A percentile compares a stretch with the other conserved stretches of the same genome.
These are phyloP conservation scores for Fusarium multiceps DNA, from an alignment of 2,329 filamentous ascomycete species.

Conservation along the genomic window DNA sequence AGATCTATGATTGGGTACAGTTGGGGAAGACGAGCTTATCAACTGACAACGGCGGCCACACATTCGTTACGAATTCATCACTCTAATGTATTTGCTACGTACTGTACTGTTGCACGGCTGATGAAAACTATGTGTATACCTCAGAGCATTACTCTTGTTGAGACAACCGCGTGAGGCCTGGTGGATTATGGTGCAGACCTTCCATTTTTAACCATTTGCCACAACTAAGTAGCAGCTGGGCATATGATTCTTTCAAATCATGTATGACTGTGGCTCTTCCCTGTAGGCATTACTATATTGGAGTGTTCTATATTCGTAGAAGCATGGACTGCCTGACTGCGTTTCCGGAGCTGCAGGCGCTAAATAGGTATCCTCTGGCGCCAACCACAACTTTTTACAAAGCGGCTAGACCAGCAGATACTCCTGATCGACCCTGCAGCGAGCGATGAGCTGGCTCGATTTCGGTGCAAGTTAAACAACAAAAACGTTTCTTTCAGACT, in stretches of 20 bases:
- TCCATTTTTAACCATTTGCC: not conserved
- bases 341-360: not conserved
- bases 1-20: conserved; percentile 16
- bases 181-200: not conserved
- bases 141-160: not conserved
- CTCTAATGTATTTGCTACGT: not conserved
- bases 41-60: not conserved
- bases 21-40: not conserved
- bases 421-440: not conserved
- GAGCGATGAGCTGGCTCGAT: not conserved
- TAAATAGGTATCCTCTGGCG: not conserved
- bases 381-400: not conserved
- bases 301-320: not conserved
- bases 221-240: not conserved
- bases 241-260: not conserved
- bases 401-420: not conserved
- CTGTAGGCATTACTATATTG: not conserved
- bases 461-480: not conserved
- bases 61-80: not conserved
- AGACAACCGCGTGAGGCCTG: not conserved
- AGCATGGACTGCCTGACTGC: not conserved
- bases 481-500: conserved; percentile 17
- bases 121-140: not conserved
- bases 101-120: not conserved
- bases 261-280: not conserved